Evolutionary conservation across 345 rosid genomes (phyloP), one percentile per base, ranked within the genome.

Genomic region (Triadica sebifera): DNA sequence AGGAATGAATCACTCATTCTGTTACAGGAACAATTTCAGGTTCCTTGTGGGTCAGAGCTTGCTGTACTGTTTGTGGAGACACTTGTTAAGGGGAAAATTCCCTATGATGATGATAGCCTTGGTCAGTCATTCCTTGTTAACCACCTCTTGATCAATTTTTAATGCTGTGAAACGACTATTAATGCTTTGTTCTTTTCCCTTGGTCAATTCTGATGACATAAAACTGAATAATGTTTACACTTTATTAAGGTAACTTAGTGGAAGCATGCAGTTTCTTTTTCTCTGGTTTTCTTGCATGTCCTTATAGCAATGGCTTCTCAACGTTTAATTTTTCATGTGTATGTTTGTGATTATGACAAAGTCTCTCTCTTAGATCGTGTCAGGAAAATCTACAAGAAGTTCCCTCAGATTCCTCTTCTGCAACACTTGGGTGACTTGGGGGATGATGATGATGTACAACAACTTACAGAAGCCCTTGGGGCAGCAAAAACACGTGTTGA

Each of bases 31-130:
- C 34, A 20, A 58, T 73, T 83, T 83, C 90, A 95, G 98, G 81
- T 95, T 64, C 91, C 88, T 52, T 95, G 98, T 78, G 99, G 98
- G 49, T 91, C 97, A 0, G 96, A 95, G 81, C 97, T 95, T 79
- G 93, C 91, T 74, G 76, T 86, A 10, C 71, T 88, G 81, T 89
- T 89, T 52, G 91, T 91, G 29, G 98, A 91, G 77, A 83, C 88
- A 5, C 90, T 95, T 69, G 88, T 83, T 60, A 95, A 93, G 78
- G 96, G 88, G 69, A 90, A 86, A 79, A 75, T 85, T 80, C 84
- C 92, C 50, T 93, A 85, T 74, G 82, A 88, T 47, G 88, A 88
- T 66, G 89, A 85, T 74, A 70, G 73, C 64, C 87, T 95, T 78
- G 96, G 99, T 93, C 81, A 84, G 97, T 90, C 55, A 69, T 25